phyloP scores from a whole-genome alignment of 176 grass and related monocot species.

The Phragmites australis region DNA sequence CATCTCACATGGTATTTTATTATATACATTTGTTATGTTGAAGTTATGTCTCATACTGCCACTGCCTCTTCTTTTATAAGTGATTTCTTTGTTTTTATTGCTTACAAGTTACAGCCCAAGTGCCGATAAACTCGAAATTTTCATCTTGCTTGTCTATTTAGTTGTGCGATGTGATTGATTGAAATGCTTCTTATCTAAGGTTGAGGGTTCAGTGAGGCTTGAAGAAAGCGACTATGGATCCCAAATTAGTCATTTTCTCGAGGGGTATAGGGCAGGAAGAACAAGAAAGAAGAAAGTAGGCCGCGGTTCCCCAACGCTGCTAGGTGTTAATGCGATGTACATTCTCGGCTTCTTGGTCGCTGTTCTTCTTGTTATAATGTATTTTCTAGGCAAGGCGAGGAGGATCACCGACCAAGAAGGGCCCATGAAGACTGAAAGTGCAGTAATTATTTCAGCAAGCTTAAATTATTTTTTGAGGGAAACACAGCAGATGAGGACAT shows the following conservation, averaged over 20 bases:
- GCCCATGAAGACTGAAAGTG: slow-evolving; percentile 44
- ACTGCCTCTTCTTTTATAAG: background rate
- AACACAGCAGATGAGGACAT: background rate
- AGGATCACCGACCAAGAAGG: slow-evolving; percentile 40
- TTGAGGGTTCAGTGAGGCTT: slow-evolving; percentile 64
- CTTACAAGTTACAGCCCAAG: background rate
- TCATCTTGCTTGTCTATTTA: slow-evolving; percentile 12
- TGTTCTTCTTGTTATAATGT: slow-evolving; percentile 53
- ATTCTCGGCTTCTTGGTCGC: slow-evolving; percentile 56
- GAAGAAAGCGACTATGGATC: slow-evolving; percentile 66
- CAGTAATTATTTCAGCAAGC: too few relatives aligned
- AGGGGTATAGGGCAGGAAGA: slow-evolving; percentile 77
- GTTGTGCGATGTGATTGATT: background rate
- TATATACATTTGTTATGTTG: slow-evolving; percentile 12
- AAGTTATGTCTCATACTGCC: background rate
- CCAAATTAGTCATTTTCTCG: slow-evolving; percentile 75
- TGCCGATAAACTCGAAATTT: background rate
- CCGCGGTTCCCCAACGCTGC: slow-evolving; percentile 39
- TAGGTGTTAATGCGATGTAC: slow-evolving; percentile 52
- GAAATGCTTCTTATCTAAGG: slow-evolving; percentile 44
- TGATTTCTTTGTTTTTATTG: background rate
- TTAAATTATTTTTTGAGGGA: background rate
- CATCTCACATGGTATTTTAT: background rate
- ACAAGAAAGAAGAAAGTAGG: slow-evolving; percentile 56
- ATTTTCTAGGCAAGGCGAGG: slow-evolving; percentile 53